Percentiles rank a stretch among this genome's conserved stretches.
These are phyloP conservation scores for Cudoniella acicularis DNA, from an alignment of 495 filamentous ascomycete genomes.

Conservation along the genomic window DNA sequence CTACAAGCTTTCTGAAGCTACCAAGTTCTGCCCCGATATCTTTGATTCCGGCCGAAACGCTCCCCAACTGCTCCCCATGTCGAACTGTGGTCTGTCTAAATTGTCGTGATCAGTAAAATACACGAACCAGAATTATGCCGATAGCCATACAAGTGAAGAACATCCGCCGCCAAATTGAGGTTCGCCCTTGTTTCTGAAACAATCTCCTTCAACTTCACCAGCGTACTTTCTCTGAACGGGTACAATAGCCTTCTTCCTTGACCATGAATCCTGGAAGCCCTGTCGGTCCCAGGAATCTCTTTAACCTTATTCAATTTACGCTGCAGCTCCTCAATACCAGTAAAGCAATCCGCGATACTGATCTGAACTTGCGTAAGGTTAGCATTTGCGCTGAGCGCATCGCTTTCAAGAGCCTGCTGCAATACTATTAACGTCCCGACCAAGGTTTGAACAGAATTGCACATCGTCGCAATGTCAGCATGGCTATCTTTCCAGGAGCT, in stretches of 20 bases:
- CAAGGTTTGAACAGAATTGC: neutral
- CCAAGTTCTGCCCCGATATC: neutral
- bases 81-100: neutral
- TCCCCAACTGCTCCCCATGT: neutral
- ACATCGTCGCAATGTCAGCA: conserved; percentile 6
- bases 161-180: neutral
- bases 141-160: neutral
- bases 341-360: neutral
- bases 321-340: neutral
- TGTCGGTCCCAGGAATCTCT: neutral
- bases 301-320: conserved; percentile 1
- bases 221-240: conserved; percentile 8
- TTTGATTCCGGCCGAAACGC: neutral
- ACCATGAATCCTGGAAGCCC: neutral
- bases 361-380: neutral
- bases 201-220: conserved; percentile 4
- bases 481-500: conserved; percentile 2
- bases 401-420: neutral
- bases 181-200: neutral
- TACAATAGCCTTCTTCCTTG: conserved; percentile 6
- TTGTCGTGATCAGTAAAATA: no score
- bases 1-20: no score
- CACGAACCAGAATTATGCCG: no score
- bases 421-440: neutral
- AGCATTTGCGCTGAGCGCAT: neutral